Evolutionary conservation across 2,329 filamentous ascomycete genomes (phyloP).

Genomic region (Nemania diffusa): DNA sequence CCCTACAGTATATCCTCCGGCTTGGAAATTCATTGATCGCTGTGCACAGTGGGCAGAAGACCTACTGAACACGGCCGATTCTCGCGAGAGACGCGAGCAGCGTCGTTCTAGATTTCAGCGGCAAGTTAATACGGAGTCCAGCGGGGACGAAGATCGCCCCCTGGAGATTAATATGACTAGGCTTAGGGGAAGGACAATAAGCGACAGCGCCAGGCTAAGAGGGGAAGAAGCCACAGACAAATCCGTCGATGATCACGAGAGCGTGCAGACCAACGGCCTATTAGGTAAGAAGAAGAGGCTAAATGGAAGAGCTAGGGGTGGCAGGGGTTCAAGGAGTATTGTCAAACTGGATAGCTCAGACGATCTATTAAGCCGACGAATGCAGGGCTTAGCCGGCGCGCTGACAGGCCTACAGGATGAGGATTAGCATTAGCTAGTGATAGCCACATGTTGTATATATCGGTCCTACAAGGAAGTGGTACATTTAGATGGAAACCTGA

Average conservation of each 20-base stretch:
- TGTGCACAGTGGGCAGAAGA: conserved; percentile 85
- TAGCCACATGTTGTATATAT: conserved; percentile 24
- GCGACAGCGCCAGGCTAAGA: conserved; percentile 38
- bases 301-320: conserved; percentile 43
- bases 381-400: conserved; percentile 67
- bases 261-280: conserved; percentile 15
- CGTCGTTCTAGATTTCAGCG: conserved; percentile 52
- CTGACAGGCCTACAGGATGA: conserved; percentile 60
- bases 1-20: conserved; percentile 85
- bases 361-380: conserved; percentile 65
- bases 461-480: neutral
- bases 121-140: conserved; percentile 66
- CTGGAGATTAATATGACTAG: conserved; percentile 80
- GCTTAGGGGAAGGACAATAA: conserved; percentile 44
- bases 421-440: conserved; percentile 36
- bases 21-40: conserved; percentile 85
- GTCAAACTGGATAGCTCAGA: conserved; percentile 67
- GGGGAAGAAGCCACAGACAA: conserved; percentile 34
- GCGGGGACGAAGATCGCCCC: conserved; percentile 81
- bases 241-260: conserved; percentile 27
- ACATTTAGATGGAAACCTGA: neutral
- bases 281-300: conserved; percentile 42
- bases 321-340: conserved; percentile 57
- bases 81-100: conserved; percentile 49
- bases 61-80: conserved; percentile 69